Evolutionary conservation across 1,284 basidiomycete species (phyloP).

Genomic region (Microbotryum lychnidis-dioicae): DNA sequence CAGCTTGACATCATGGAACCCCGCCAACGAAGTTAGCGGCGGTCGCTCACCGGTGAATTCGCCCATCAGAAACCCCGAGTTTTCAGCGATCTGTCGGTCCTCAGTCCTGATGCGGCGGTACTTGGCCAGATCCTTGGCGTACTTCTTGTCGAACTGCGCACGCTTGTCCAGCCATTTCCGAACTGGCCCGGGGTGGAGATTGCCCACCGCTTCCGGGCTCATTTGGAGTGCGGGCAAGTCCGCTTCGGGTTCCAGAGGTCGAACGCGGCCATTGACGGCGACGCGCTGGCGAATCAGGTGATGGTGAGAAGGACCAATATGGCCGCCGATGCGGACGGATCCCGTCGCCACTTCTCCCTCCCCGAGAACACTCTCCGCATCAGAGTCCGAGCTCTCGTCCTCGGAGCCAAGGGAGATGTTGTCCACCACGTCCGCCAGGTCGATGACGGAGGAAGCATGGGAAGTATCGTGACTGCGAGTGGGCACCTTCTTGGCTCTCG

Average conservation of each 20-base stretch:
- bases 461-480: background rate
- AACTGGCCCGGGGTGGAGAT: constrained; percentile 50
- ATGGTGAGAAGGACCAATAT: constrained; percentile 27
- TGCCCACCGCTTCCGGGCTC: constrained; percentile 50
- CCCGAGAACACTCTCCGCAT: constrained; percentile 33
- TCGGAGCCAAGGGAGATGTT: constrained; percentile 1
- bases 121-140: constrained; percentile 33
- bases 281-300: constrained; percentile 82
- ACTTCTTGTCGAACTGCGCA: constrained; percentile 55
- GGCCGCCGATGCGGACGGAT: constrained; percentile 1
- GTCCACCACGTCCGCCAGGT: constrained; percentile 2
- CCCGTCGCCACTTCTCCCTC: constrained; percentile 11
- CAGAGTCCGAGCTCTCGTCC: constrained; percentile 7
- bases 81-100: constrained; percentile 7
- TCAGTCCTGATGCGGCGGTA: constrained; percentile 33
- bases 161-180: constrained; percentile 49
- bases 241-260: constrained; percentile 63
- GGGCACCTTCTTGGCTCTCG: constrained; percentile 13
- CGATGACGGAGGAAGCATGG: background rate
- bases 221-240: constrained; percentile 60
- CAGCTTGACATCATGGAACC: constrained; percentile 34
- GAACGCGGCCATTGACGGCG: constrained; percentile 61
- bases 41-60: constrained; percentile 62
- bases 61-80: constrained; percentile 33
- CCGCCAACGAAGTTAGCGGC: constrained; percentile 53